Base-by-base conservation (phyloP, 1,284 basidiomycete species). In the Trichosporon sp. region DNA sequence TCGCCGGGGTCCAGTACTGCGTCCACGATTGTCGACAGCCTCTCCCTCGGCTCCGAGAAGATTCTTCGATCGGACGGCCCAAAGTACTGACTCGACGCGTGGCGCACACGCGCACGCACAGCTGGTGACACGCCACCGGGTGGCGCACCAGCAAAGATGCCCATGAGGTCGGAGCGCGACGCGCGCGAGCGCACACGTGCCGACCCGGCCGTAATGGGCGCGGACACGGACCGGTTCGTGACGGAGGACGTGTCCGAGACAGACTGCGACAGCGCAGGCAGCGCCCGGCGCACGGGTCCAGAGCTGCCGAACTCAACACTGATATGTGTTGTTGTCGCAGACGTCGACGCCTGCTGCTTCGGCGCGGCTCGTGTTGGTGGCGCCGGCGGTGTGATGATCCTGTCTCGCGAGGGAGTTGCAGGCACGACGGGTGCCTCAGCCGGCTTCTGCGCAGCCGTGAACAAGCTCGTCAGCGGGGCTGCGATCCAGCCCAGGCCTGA, bases 291-390 rank as follows among this genome's bases (percentile, higher is more conserved):
- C 7, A 90, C 87, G 12, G 81, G 81, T 16, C 91, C 92, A 1
- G 88, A 84, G 1, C 91, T 91, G 4, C 90, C 92, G 83, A 96
- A 96, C 85, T 96, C 94, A 68, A 98, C 94, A 72, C 93, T 95
- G 76, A 97, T 93, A 0, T 92, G 94, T 40, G 92, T 94, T 0
- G 92, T 87, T 19, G 91, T 92, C 2, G 95, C 92, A 4, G 91
- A 90, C 26, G 93, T 88, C 16, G 92, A 92, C 0, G 94, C 90
- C 0, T 89, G 88, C 21, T 91, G 87, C 81, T 96, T 97, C 0
- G 91, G 88, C 12, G 87, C 88, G 0, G 87, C 77, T n/a, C 87
- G 86, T 19, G 71, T 65, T 1, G 77, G 66, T 32, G 40, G 69
- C 11, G 51, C 70, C 19, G 37, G 38, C 4, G 74, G 71, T 14